Evolutionary conservation across 1,139 yeast species (phyloP), one percentile per base, ranked within the genome.

Genomic region (Taiozyma sp.): DNA sequence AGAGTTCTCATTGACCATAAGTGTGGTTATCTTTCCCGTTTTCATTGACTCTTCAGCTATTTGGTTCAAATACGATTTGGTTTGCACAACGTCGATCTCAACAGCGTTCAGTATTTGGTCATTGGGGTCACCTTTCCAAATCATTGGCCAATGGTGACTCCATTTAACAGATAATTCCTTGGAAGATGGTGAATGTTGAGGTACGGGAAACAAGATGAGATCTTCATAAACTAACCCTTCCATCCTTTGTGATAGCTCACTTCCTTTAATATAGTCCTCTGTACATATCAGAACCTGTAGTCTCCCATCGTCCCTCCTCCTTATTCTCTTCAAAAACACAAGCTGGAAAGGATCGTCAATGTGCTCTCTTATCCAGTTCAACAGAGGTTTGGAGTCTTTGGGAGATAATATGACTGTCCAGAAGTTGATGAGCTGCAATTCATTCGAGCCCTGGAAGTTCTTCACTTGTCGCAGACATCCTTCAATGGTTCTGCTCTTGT

Each of bases 121-220:
- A 56, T 85, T 77, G 0, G 96, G 96, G 62, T 92, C 89, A 0
- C 98, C 98, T 59, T 91, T 84, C 98, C 98, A 93, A 36, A 90
- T 75, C 53, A 89, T 70, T 0, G 98, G 98, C 99, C 99, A 93
- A 56, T 79, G 80, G 1, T 64, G 55, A 1, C 92, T 78, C 97
- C 97, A 91, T 44, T 72, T 71, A 1, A 68, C 56, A 9, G 86
- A 77, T 16, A 81, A 68, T 27, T 84, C 90, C 60, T 84, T 87
- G 2, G 89, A 81, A 7, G 75, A 69, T 0, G 95, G 92, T 27
- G 77, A 76, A 51, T 71, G 72, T 40, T 61, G 59, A 0, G 93
- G 87, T 3, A 84, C 77, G 2, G 62, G 57, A 10, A 62, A 54
- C 8, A 52, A 53, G 12, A 61, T 66, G 5, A 75, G 50, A n/a